Conservation (phyloP, 139 green algal species). For the Volvox africanus region DNA sequence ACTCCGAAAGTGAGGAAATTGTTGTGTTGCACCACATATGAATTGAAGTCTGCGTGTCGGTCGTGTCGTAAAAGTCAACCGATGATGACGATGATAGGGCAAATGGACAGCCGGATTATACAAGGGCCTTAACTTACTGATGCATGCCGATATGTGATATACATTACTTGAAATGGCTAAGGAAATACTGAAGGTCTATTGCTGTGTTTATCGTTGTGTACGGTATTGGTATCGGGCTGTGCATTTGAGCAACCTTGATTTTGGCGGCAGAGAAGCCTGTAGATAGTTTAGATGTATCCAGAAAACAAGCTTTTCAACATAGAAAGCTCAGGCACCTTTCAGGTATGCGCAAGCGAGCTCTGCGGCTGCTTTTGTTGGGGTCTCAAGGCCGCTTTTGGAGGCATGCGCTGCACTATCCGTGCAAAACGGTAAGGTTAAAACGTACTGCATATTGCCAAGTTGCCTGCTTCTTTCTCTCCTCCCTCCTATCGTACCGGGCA, state of each 20-base stretch:
- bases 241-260: no score
- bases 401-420: neutral
- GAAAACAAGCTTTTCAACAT: neutral
- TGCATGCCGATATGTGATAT: neutral
- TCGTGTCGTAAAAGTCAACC: neutral
- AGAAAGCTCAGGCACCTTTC: neutral
- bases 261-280: no score
- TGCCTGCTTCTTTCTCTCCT: no score
- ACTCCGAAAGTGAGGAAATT: neutral
- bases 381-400: neutral
- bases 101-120: neutral
- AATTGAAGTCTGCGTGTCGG: neutral
- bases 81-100: neutral
- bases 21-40: neutral
- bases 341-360: neutral
- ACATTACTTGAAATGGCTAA: neutral
- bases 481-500: no score
- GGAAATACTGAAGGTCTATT: neutral
- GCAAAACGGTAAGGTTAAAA: neutral
- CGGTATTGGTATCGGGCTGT: neutral
- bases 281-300: neutral
- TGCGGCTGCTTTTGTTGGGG: slow-evolving; percentile 4
- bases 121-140: neutral
- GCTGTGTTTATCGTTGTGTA: neutral
- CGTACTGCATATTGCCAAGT: no score